Evolutionary conservation across 208 protist species (phyloP).

Genomic region (Strigomonas culicis): DNA sequence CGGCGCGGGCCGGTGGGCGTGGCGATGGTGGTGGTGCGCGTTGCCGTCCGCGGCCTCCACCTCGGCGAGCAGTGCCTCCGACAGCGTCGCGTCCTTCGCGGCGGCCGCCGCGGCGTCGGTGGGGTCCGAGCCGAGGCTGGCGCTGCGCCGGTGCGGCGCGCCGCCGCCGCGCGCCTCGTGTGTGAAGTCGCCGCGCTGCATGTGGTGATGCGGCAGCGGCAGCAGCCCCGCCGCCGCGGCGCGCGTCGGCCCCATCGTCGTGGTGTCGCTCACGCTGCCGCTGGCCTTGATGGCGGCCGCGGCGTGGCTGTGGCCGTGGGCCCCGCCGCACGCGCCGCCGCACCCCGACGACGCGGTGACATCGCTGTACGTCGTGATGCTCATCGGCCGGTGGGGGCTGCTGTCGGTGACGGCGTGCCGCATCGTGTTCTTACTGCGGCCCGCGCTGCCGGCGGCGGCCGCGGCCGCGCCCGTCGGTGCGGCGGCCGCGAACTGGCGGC

Average conservation of each 20-base stretch:
- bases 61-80: not conserved
- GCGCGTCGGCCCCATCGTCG: no score
- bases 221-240: no score
- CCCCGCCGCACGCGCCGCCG: no score
- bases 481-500: not conserved
- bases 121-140: not conserved
- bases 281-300: no score
- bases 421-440: no score
- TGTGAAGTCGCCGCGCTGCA: no score
- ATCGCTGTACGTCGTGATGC: no score
- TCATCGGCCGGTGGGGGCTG: no score
- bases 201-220: no score
- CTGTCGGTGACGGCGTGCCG: no score
- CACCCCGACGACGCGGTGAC: no score
- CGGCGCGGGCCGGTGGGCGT: constrained; percentile 5
- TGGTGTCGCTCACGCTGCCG: constrained; percentile 6
- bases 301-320: no score
- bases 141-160: constrained; percentile 3
- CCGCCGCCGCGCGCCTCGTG: constrained; percentile 11
- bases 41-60: not conserved
- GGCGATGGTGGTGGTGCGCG: constrained; percentile 15
- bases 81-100: not conserved
- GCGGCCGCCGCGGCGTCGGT: constrained; percentile 7
- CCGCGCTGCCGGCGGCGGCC: not conserved
- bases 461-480: constrained; percentile 11